Conservation (phyloP, 2,329 filamentous ascomycete species). For the Stagonosporopsis chrysanthemi region DNA sequence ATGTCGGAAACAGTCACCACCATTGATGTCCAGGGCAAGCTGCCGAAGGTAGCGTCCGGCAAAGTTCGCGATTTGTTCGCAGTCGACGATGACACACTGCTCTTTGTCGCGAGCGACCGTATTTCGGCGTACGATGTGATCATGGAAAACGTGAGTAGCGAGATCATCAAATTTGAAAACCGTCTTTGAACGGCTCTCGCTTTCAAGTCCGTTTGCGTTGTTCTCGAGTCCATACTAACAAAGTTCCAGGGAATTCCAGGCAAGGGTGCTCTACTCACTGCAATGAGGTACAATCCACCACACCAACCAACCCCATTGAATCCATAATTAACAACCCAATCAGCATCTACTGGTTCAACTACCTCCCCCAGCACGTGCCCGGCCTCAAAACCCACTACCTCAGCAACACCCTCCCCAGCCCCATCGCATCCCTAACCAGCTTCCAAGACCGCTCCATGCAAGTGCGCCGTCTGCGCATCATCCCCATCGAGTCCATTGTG, state of each 20-base stretch:
- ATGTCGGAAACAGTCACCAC: constrained; percentile 34
- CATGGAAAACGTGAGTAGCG: constrained; percentile 71
- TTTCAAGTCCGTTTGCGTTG: background rate
- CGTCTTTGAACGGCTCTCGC: background rate
- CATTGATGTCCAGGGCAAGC: constrained; percentile 46
- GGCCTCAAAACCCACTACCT: constrained; percentile 70
- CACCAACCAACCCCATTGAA: background rate
- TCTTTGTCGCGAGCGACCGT: constrained; percentile 87
- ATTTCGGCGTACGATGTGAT: constrained; percentile 97
- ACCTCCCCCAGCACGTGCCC: constrained; percentile 65
- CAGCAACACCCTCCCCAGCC: constrained; percentile 62
- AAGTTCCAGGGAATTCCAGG: constrained; percentile 66
- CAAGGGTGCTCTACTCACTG: constrained; percentile 72
- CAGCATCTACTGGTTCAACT: constrained; percentile 69
- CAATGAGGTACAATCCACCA: constrained; percentile 59
- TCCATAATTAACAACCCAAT: constrained; percentile 5
- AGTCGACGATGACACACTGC: constrained; percentile 72
- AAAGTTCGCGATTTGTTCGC: constrained; percentile 86
- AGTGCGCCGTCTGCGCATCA: constrained; percentile 74
- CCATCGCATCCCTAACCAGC: constrained; percentile 53
- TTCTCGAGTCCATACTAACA: background rate
- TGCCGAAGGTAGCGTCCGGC: constrained; percentile 63
- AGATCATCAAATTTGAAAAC: background rate
- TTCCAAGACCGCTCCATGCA: constrained; percentile 74
- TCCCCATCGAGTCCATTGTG: constrained; percentile 85